Conservation (phyloP, 176 grass and related monocot species). For the Poa pratensis region DNA sequence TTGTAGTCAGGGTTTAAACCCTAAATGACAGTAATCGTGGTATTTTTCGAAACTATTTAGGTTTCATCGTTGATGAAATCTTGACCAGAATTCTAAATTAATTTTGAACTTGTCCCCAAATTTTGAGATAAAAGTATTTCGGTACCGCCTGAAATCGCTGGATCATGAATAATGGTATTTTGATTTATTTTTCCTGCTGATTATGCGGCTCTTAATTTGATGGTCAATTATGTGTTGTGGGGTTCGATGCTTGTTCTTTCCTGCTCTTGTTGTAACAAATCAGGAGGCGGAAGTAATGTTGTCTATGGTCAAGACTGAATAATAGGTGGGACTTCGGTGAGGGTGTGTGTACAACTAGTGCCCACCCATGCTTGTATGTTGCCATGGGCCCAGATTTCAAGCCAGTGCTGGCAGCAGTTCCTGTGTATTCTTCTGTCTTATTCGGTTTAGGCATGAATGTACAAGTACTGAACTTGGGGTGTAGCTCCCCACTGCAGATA, state of each 20-base stretch:
- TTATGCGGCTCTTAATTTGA: not conserved
- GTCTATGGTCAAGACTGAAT: not conserved
- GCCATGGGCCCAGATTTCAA: not conserved
- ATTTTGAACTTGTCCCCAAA: too few relatives aligned
- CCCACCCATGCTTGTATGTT: not conserved
- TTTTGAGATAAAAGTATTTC: too few relatives aligned
- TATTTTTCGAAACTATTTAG: too few relatives aligned
- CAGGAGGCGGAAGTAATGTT: not conserved
- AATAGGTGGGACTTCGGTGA: not conserved
- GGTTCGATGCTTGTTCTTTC: not conserved
- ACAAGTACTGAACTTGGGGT: not conserved
- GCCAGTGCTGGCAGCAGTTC: not conserved
- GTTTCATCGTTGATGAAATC: too few relatives aligned
- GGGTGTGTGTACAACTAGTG: not conserved
- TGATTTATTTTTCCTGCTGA: too few relatives aligned
- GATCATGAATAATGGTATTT: too few relatives aligned
- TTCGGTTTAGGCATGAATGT: conserved; percentile 7
- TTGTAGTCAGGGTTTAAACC: too few relatives aligned
- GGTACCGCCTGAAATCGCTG: too few relatives aligned
- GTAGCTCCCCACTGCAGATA: not conserved
- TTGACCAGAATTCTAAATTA: too few relatives aligned
- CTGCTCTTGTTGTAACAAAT: not conserved
- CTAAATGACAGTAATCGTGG: too few relatives aligned
- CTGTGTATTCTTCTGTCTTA: not conserved
- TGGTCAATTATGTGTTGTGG: not conserved